A percentile compares a stretch with the other conserved stretches of the same genome.
Conservation (phyloP, 768 basidiomycete species). For the Tephrocybe sp. region DNA sequence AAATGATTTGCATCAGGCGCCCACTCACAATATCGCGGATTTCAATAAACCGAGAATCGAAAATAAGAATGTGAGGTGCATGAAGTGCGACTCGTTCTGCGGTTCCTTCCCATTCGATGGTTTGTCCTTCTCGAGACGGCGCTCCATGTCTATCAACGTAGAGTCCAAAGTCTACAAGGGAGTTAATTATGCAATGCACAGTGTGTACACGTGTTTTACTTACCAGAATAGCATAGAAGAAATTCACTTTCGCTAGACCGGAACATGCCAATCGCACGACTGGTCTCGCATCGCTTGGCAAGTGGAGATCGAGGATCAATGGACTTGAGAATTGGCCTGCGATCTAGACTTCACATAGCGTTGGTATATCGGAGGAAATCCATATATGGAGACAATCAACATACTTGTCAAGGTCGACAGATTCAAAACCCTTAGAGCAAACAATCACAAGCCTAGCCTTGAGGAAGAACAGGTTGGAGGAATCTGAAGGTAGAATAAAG, state of each 20-base stretch:
- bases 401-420: slow-evolving; percentile 91
- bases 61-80: slow-evolving; percentile 83
- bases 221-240: slow-evolving; percentile 89
- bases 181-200: neutral
- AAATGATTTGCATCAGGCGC: slow-evolving; percentile 79
- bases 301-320: slow-evolving; percentile 64
- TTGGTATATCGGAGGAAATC: neutral
- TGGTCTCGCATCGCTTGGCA: slow-evolving; percentile 82
- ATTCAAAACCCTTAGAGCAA: slow-evolving; percentile 92
- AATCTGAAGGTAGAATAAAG: slow-evolving; percentile 88
- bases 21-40: slow-evolving; percentile 82
- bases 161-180: slow-evolving; percentile 76
- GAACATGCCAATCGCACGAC: slow-evolving; percentile 91
- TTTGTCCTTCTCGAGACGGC: slow-evolving; percentile 57
- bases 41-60: slow-evolving; percentile 90
- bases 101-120: slow-evolving; percentile 93
- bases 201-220: slow-evolving; percentile 16
- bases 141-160: slow-evolving; percentile 93
- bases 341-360: slow-evolving; percentile 58
- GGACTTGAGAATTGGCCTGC: slow-evolving; percentile 80
- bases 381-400: slow-evolving; percentile 21
- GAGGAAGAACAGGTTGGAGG: slow-evolving; percentile 86
- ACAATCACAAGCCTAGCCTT: slow-evolving; percentile 90
- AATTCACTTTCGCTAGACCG: slow-evolving; percentile 88
- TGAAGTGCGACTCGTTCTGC: slow-evolving; percentile 90